Base-by-base conservation (phyloP, 352 stramenopile species). In the Labyrinthula sp. region DNA sequence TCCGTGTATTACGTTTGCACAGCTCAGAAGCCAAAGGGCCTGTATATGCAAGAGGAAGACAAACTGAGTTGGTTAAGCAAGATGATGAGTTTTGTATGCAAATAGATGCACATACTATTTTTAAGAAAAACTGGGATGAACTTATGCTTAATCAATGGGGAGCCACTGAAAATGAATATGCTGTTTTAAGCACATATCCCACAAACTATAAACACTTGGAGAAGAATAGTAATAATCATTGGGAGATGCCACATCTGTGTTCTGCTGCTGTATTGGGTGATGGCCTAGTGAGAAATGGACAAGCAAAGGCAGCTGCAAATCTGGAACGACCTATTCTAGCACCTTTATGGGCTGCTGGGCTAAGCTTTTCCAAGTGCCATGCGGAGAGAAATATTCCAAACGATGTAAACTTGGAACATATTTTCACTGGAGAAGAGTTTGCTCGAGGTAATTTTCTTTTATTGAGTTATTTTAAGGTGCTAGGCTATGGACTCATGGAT, bases 401-500 rank as follows among this genome's bases (percentile, higher is more conserved):
- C 23, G 76, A 86, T 61, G 67, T 69, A 6, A 64, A 83, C 46
- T 61, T 73, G 6, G 47, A 55, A 15, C 60, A 69, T 47, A 69
- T 84, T 21, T 85, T 84, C 62, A 71, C 81, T 50, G 75, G 74
- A 17, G 75, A 87, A 54, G 75, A 87, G 54, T 80, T 79, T 38
- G 67, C 57, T n/a, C 66, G 67, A 33, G 73, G n/a, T n/a, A n/a
- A n/a, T n/a, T n/a, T n/a, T n/a, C n/a, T n/a, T n/a, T n/a, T n/a
- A n/a, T n/a, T n/a, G n/a, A n/a, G n/a, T n/a, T n/a, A n/a, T n/a
- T n/a, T n/a, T n/a, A n/a, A n/a, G n/a, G 58, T 47, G 67, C 67
- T 27, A 54, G 70, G 25, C 71, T 79, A 33, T 82, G 67, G 56
- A 80, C 72, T 2, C 47, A 76, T 48, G 76, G 76, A 30, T 88